phyloP scores from a whole-genome alignment of 257 asterid genomes.

The Solanum sitiens region DNA sequence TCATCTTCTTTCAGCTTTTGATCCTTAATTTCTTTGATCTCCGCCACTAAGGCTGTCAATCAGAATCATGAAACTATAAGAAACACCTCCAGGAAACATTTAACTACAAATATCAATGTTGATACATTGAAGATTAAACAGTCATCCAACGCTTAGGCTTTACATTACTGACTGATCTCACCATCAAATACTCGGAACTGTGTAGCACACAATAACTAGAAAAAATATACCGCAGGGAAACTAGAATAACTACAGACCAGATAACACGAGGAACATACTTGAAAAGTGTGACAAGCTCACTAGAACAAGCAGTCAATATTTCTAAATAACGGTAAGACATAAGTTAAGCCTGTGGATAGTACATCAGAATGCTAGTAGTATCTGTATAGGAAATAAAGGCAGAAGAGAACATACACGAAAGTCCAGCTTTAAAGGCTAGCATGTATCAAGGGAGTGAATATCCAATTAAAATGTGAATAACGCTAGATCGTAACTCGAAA shows the following conservation, averaged over 20 bases:
- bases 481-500: not conserved
- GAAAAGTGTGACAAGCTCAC: not conserved
- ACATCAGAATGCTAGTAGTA: not conserved
- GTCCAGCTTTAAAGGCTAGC: not conserved
- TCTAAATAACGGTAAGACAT: not conserved
- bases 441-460: not conserved
- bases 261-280: not conserved
- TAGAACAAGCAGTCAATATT: not conserved
- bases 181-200: not conserved
- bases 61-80: not conserved
- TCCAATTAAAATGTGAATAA: not conserved
- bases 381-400: not conserved
- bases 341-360: not conserved
- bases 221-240: not conserved
- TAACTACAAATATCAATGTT: not conserved
- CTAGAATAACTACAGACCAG: not conserved
- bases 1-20: conserved; percentile 11
- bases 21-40: conserved; percentile 18
- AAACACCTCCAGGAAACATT: not conserved
- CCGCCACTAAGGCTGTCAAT: conserved; percentile 9
- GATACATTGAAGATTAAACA: not conserved
- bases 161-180: not conserved
- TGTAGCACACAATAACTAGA: not conserved
- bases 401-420: not conserved
- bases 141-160: not conserved